A percentile compares a stretch with the other conserved stretches of the same genome.
Conservation (phyloP, 2,329 filamentous ascomycete species). For the Colletotrichum orbiculare region DNA sequence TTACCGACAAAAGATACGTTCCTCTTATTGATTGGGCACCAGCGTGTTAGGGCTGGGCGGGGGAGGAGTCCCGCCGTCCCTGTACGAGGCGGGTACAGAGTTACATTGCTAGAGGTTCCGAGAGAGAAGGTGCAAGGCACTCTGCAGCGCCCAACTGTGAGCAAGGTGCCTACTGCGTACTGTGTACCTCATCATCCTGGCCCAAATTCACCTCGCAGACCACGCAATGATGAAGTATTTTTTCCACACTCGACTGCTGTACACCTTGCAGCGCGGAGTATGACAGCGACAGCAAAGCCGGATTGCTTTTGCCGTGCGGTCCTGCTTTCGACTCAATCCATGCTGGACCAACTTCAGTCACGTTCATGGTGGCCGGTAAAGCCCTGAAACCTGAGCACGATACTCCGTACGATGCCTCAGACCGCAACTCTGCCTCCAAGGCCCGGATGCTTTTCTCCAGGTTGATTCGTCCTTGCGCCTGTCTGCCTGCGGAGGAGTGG, state of each 20-base stretch:
- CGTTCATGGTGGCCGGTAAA: constrained; percentile 16
- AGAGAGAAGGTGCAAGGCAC: background rate
- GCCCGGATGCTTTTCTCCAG: constrained; percentile 29
- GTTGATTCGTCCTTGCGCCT: constrained; percentile 15
- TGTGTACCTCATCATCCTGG: too few species aligned
- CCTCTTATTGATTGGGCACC: background rate
- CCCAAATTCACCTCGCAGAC: too few species aligned
- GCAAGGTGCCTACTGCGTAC: too few species aligned
- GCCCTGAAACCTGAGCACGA: constrained; percentile 15
- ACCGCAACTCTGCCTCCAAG: constrained; percentile 29
- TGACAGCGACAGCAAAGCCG: too few species aligned
- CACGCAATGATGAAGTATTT: too few species aligned
- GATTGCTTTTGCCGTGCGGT: too few species aligned
- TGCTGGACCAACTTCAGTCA: too few species aligned
- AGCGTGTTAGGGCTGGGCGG: constrained; percentile 14
- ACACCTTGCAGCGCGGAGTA: too few species aligned
- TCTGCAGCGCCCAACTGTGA: too few species aligned
- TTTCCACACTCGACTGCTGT: too few species aligned
- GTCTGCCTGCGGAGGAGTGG: constrained; percentile 9
- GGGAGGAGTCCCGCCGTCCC: constrained; percentile 23
- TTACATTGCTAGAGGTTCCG: background rate
- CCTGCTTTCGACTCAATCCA: background rate
- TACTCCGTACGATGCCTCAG: constrained; percentile 28
- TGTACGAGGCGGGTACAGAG: constrained; percentile 6
- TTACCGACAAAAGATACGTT: constrained; percentile 13